These are phyloP conservation scores for Sextonia rubra DNA, from an alignment of 164 flowering plant species.

Conservation along the genomic window DNA sequence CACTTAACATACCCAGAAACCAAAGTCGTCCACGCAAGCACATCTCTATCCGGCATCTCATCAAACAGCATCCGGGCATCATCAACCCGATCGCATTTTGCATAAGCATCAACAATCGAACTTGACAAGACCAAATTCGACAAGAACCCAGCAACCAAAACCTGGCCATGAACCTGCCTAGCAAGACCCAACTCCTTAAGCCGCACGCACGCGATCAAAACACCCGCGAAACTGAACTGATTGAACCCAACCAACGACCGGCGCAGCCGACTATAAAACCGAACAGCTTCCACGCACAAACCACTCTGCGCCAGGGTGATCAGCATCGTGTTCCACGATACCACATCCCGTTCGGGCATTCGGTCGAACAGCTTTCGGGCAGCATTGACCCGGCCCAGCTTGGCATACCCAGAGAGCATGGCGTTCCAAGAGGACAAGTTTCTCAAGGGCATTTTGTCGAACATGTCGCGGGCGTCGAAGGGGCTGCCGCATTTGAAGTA, in stretches of 20 bases:
- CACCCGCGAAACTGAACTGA: conserved; percentile 64
- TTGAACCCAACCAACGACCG: conserved; percentile 36
- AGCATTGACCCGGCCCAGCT: conserved; percentile 40
- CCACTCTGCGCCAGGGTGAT: conserved; percentile 51
- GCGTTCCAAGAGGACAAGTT: conserved; percentile 68
- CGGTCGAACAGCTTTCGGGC: conserved; percentile 49
- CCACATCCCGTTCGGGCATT: conserved; percentile 67
- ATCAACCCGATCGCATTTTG: conserved; percentile 45
- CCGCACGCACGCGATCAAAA: conserved; percentile 58
- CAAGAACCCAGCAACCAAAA: conserved; percentile 47
- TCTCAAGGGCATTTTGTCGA: conserved; percentile 59
- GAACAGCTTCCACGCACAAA: conserved; percentile 34
- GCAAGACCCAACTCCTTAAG: conserved; percentile 37
- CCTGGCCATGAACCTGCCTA: conserved; percentile 63
- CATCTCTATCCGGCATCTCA: conserved; percentile 51
- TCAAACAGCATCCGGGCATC: conserved; percentile 56
- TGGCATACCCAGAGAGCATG: conserved; percentile 67
- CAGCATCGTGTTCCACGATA: conserved; percentile 77
- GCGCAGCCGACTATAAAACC: conserved; percentile 44
- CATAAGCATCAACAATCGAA: conserved; percentile 64
- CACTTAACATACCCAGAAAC: conserved; percentile 65
- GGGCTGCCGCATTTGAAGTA: conserved; percentile 48
- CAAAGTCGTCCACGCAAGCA: conserved; percentile 63
- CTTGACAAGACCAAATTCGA: conserved; percentile 53
- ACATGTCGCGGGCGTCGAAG: conserved; percentile 45